A percentile compares a stretch with the other conserved stretches of the same genome.
These are phyloP conservation scores for Apiospora aurea DNA, from an alignment of 2,329 filamentous ascomycete species.

Conservation along the genomic window DNA sequence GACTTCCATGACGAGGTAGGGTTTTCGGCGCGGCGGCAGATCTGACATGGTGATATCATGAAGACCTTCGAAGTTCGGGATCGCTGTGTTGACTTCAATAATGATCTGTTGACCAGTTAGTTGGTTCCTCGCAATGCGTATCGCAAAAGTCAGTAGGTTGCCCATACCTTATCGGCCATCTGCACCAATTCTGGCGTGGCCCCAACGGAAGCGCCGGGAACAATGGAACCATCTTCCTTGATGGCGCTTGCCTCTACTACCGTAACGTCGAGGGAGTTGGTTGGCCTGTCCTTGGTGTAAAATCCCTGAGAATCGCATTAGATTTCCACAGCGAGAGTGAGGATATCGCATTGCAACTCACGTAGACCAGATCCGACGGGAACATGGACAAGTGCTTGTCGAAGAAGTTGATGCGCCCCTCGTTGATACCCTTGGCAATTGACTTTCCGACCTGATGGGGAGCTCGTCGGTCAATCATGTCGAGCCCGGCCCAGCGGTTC, in stretches of 20 bases:
- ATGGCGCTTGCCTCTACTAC: conserved; percentile 89
- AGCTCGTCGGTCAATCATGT: conserved; percentile 87
- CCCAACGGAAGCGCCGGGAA: conserved; percentile 85
- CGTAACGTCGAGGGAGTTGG: conserved; percentile 79
- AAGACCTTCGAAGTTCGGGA: conserved; percentile 84
- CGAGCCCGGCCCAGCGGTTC: conserved; percentile 85
- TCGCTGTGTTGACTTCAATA: conserved; percentile 88
- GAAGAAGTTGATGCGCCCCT: conserved; percentile 88
- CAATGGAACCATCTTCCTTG: conserved; percentile 86
- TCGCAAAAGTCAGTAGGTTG: background rate
- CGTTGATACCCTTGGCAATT: conserved; percentile 90
- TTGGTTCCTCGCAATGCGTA: background rate
- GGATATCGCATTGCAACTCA: conserved; percentile 44
- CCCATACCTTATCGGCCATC: conserved; percentile 81
- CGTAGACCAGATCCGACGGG: conserved; percentile 83
- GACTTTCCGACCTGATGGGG: conserved; percentile 92
- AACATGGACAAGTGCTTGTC: conserved; percentile 96
- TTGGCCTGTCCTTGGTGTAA: conserved; percentile 81
- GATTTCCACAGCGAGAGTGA: conserved; percentile 22
- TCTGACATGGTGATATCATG: conserved; percentile 94
- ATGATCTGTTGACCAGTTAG: conserved; percentile 63
- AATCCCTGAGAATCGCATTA: conserved; percentile 61
- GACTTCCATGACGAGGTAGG: conserved; percentile 83
- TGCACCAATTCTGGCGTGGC: conserved; percentile 86
- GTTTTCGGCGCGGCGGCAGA: conserved; percentile 80